These are phyloP conservation scores for Geum urbanum DNA, from an alignment of 306 rosid genomes.

Conservation along the genomic window DNA sequence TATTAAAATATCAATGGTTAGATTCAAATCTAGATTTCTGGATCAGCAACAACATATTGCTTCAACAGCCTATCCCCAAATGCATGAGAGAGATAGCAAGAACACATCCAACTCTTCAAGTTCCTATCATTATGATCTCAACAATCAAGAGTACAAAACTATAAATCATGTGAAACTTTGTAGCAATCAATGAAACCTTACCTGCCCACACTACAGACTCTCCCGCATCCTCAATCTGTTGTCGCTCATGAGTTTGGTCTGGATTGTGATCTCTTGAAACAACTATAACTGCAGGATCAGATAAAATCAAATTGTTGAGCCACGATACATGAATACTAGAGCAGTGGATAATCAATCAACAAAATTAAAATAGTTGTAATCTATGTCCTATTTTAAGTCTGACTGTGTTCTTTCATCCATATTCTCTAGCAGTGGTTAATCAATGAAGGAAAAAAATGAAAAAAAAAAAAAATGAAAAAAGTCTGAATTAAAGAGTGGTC, in stretches of 20 bases:
- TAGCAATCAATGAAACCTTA: conserved; percentile 25
- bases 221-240: conserved; percentile 89
- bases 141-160: conserved; percentile 15
- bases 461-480: too few species aligned
- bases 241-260: conserved; percentile 95
- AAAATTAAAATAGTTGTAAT: conserved; percentile 10
- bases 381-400: background rate
- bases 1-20: conserved; percentile 7
- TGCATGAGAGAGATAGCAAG: conserved; percentile 98
- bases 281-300: conserved; percentile 68
- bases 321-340: conserved; percentile 12
- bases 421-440: too few species aligned
- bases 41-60: conserved; percentile 98
- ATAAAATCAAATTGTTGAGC: conserved; percentile 16
- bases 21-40: conserved; percentile 75
- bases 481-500: too few species aligned
- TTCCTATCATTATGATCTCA: conserved; percentile 47
- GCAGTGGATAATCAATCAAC: background rate
- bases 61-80: conserved; percentile 94
- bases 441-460: too few species aligned
- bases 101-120: conserved; percentile 99
- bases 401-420: too few species aligned
- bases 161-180: background rate
- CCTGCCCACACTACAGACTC: conserved; percentile 99
- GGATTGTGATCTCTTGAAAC: conserved; percentile 98